Evolutionary conservation across 371 early-diverging fungal genomes (phyloP).

Genomic region (Rhizomucor miehei): DNA sequence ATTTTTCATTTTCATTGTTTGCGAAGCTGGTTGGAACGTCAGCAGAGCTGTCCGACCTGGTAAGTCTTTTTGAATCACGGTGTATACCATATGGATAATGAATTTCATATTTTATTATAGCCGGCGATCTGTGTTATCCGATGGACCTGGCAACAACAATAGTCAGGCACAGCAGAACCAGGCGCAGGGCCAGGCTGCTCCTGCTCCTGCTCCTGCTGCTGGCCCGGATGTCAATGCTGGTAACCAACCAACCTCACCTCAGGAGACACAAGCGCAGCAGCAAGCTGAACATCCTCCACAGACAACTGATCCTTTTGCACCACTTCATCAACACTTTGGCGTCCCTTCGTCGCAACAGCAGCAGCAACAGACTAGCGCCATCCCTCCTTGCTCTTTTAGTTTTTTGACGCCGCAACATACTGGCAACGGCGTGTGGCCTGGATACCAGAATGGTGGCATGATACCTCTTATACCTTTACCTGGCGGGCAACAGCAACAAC

Average conservation of each 20-base stretch:
- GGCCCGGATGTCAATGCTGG: too few species aligned
- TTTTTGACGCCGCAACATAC: constrained; percentile 4
- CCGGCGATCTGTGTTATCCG: constrained; percentile 50
- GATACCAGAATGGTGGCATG: constrained; percentile 12
- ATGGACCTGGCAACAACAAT: constrained; percentile 20
- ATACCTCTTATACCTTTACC: constrained; percentile 28
- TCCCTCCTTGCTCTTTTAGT: constrained; percentile 9
- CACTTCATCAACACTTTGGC: not conserved
- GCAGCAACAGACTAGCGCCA: not conserved
- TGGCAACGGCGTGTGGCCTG: not conserved
- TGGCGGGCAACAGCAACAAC: constrained; percentile 18
- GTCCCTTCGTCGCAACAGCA: not conserved
- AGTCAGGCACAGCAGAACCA: constrained; percentile 5
- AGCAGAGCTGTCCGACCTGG: constrained; percentile 99
- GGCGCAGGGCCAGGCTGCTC: constrained; percentile 1
- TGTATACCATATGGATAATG: not conserved
- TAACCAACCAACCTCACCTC: too few species aligned
- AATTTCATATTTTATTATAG: constrained; percentile 18
- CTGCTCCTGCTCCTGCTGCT: too few species aligned
- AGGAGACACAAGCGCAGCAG: too few species aligned
- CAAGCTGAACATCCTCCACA: too few species aligned
- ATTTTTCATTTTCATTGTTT: constrained; percentile 98
- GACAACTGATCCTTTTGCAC: too few species aligned
- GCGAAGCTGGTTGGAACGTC: constrained; percentile 97
- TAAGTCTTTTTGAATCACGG: constrained; percentile 17